Base-by-base conservation (phyloP, 2,329 filamentous ascomycete genomes). In the Colletotrichum brevisporum region DNA sequence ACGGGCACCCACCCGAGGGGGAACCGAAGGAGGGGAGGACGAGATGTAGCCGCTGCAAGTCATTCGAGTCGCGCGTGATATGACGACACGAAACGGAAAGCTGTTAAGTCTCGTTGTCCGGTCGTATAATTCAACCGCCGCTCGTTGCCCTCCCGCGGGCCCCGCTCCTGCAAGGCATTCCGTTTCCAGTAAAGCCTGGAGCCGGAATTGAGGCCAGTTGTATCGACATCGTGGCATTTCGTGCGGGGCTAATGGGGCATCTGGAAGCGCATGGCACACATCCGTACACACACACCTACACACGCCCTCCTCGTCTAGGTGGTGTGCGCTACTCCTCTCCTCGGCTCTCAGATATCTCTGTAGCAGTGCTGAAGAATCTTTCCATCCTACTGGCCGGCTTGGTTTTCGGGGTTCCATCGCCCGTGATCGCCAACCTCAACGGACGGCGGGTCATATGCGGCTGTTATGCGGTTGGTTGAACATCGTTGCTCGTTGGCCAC, bases 1-100 rank as follows among this genome's bases (percentile, higher is more conserved):
- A 57, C 31, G 65, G n/a, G 21, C 47, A 64, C 24, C 53, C 65
- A 53, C 39, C 55, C 53, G 60, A 36, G 31, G 21, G 21, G 21
- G 21, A 36, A 8, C 31, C 31, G 31, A 36, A 10, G 31, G 47
- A 51, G 47, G 64, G 65, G 39, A 43, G 41, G 36, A 58, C 39
- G 54, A 68, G 39, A 60, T 27, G 55, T 69, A 66, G 62, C 62
- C 51, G 66, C 66, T 69, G 66, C 66, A 69, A 66, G 66, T 69
- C 66, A 69, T 69, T 66, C 66, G 62, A 65, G 50, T 60, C 50
- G 50, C 60, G 55, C 54, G 62, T 60, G 51, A 55, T 51, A 56
- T 69, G 66, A 69, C 66, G 66, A 69, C 55, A 66, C 43, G 48
- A 31, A 58, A 59, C 31, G 6, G 31, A 52, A 50, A 45, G 66